Conservation (phyloP, 2,329 filamentous ascomycete genomes). For the Metarhizium album region DNA sequence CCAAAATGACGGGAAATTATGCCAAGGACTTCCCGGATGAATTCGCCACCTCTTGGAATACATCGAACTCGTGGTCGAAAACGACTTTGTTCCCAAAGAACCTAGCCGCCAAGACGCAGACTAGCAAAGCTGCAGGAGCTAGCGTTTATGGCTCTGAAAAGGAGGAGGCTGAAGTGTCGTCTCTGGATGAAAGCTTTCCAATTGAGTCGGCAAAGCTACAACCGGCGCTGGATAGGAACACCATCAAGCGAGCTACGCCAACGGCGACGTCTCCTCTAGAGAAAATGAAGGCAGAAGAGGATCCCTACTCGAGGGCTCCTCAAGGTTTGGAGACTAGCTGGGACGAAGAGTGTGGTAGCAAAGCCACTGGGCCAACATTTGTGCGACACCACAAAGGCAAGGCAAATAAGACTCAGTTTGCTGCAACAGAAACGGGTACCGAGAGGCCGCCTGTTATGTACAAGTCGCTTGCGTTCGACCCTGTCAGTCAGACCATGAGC, state of each 20-base stretch:
- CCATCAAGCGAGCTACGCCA: conserved; percentile 1
- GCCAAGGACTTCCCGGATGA: conserved; percentile 42
- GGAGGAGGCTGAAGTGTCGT: conserved; percentile 22
- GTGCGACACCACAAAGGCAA: conserved; percentile 20
- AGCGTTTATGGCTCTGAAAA: conserved; percentile 7
- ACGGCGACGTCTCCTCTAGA: conserved; percentile 4
- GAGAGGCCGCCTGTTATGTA: conserved; percentile 27
- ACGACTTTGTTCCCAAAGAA: conserved; percentile 15
- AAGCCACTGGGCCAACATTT: conserved; percentile 23
- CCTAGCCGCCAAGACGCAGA: background rate
- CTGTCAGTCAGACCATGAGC: conserved; percentile 43
- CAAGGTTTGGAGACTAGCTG: conserved; percentile 39
- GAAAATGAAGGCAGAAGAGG: conserved; percentile 14
- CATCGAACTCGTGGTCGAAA: conserved; percentile 15
- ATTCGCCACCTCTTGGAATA: conserved; percentile 32
- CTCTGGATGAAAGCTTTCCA: conserved; percentile 32
- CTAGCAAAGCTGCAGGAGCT: background rate
- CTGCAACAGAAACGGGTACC: background rate
- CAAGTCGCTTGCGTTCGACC: conserved; percentile 57
- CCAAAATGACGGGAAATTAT: conserved; percentile 34
- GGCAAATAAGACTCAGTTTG: background rate
- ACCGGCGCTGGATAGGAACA: conserved; percentile 19
- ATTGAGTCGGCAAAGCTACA: conserved; percentile 15
- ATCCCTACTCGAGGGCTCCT: conserved; percentile 32
- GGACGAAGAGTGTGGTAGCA: conserved; percentile 29